Evolutionary conservation across 1,284 basidiomycete genomes (phyloP), one percentile per base, ranked within the genome.

Genomic region (Malassezia nana): DNA sequence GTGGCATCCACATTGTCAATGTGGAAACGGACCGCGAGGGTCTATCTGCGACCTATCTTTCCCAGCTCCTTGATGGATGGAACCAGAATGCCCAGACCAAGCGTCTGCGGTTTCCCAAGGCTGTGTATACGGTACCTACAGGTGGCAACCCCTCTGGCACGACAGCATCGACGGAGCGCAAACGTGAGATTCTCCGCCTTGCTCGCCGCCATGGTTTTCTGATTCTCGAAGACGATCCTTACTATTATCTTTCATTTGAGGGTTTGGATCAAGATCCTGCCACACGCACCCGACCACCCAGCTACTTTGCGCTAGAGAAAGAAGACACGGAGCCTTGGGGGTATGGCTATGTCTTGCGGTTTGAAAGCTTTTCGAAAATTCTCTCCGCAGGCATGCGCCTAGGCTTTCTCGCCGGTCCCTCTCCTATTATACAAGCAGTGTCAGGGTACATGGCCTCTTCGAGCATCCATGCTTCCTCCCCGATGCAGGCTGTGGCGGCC

Each of bases 361-460:
- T 70, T 57, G 67, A 74, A 42, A 66, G 62, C 46, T 61, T 94
- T 58, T 87, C 85, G 52, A 95, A 95, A 78, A 63, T 72, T 41
- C 50, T 74, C 8, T 63, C 65, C 1, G 66, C 63, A 42, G 76
- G 77, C 10, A 69, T 78, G 55, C 69, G 77, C 8, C 46, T 89
- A 59, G 90, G 89, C 10, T 91, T 86, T 72, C 82, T 82, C 0
- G 83, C 85, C 4, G 91, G 87, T 0, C 89, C 91, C 9, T 79
- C 79, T 50, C 76, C 79, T 12, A 77, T 96, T 40, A 67, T 92
- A 15, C 78, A 83, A 49, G 83, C 83, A 1, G 85, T 95, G 45
- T 83, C 90, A 69, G 76, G 80, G 52, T 79, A 83, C 69, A 76
- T 85, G 0, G 77, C 80, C 20, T 81, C 79, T 13, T 79, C 85